Percentiles rank a stretch among this genome's conserved stretches.
Evolutionary conservation across 2,329 filamentous ascomycete genomes (phyloP).

Genomic region (Fonsecaea multimorphosa): DNA sequence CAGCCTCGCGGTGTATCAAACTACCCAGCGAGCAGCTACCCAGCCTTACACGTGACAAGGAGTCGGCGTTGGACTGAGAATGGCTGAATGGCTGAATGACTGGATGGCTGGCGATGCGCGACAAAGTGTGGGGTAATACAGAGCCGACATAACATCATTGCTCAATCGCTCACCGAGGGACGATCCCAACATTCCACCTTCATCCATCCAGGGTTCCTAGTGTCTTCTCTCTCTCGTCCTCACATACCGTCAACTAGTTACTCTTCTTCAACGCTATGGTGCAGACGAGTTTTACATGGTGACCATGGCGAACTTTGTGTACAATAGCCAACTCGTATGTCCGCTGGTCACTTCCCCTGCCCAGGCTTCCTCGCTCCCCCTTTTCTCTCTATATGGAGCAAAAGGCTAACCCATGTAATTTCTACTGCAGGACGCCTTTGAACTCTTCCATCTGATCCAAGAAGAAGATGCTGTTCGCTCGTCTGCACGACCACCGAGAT

Average conservation of each 20-base stretch:
- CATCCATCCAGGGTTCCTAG: not conserved
- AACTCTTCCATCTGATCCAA: conserved; percentile 53
- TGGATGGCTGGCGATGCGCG: not conserved
- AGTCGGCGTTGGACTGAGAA: not conserved
- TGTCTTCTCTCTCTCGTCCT: not conserved
- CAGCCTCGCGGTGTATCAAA: too few species aligned
- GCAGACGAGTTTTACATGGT: not conserved
- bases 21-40: too few species aligned
- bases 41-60: not conserved
- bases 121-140: conserved; percentile 27
- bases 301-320: conserved; percentile 33
- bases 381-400: not conserved
- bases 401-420: not conserved
- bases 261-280: conserved; percentile 14
- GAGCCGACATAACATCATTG: conserved; percentile 18
- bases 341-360: not conserved
- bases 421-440: conserved; percentile 49
- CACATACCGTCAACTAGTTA: not conserved
- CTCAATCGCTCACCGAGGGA: conserved; percentile 16
- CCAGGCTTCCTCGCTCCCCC: not conserved
- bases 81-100: too few species aligned
- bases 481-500: conserved; percentile 44
- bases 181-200: conserved; percentile 1
- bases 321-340: conserved; percentile 37
- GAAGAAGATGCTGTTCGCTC: conserved; percentile 37